Percentiles rank a stretch among this genome's conserved stretches.
phyloP scores from a whole-genome alignment of 257 asterid genomes.

The Ilex aquifolium region DNA sequence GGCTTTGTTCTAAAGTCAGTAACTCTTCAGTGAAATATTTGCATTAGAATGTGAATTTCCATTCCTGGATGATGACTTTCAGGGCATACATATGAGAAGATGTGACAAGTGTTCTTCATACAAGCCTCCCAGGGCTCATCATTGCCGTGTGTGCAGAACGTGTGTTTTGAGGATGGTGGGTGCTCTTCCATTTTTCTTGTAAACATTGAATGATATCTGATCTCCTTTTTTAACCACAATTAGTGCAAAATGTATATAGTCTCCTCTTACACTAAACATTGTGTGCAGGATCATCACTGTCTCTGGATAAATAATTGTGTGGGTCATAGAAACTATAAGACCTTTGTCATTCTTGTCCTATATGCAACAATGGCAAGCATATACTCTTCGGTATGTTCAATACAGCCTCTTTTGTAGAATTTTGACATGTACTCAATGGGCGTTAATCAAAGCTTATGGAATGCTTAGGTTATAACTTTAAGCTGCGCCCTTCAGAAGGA shows the following conservation, averaged over 20 bases:
- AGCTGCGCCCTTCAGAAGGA: slow-evolving; percentile 39
- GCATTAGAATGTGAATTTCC: not conserved
- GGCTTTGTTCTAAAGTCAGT: no score
- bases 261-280: not conserved
- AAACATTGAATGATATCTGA: not conserved
- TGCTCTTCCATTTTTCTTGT: slow-evolving; percentile 15
- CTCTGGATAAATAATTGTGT: slow-evolving; percentile 91
- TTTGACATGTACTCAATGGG: not conserved
- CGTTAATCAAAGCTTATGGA: not conserved
- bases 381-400: slow-evolving; percentile 57
- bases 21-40: no score
- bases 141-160: slow-evolving; percentile 91
- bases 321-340: slow-evolving; percentile 79
- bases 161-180: slow-evolving; percentile 94
- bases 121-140: slow-evolving; percentile 95
- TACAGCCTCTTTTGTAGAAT: not conserved
- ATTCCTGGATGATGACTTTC: slow-evolving; percentile 23
- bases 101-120: slow-evolving; percentile 75
- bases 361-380: slow-evolving; percentile 60
- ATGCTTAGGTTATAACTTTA: slow-evolving; percentile 44
- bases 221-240: not conserved
- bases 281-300: slow-evolving; percentile 89
- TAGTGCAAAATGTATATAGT: not conserved
- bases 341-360: slow-evolving; percentile 57
- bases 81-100: slow-evolving; percentile 29